phyloP scores from a whole-genome alignment of 345 rosid genomes.

The Salix caprea region DNA sequence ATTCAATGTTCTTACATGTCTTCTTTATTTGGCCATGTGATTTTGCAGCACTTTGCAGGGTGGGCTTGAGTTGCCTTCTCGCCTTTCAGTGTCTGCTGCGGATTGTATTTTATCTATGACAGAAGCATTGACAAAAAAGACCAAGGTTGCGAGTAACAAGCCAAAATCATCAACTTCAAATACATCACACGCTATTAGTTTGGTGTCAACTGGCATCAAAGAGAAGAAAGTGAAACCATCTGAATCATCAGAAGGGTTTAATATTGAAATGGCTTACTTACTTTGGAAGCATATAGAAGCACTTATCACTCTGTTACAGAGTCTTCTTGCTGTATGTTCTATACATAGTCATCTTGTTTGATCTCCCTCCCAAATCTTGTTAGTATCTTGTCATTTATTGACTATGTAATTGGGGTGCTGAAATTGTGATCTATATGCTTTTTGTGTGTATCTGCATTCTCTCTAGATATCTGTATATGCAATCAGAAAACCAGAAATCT shows the following conservation, averaged over 20 bases:
- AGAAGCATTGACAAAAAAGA: slow-evolving; percentile 61
- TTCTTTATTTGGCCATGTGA: slow-evolving; percentile 8
- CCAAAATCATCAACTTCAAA: slow-evolving; percentile 29
- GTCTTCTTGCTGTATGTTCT: slow-evolving; percentile 62
- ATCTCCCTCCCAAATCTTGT: background rate
- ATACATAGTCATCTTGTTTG: slow-evolving; percentile 9
- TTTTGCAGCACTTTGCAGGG: slow-evolving; percentile 58
- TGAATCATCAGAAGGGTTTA: slow-evolving; percentile 28
- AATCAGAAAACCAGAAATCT: background rate
- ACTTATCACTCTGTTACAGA: slow-evolving; percentile 48
- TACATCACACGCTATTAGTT: slow-evolving; percentile 32
- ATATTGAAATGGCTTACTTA: slow-evolving; percentile 34
- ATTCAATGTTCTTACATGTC: background rate
- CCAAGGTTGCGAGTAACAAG: slow-evolving; percentile 32
- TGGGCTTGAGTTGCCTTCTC: slow-evolving; percentile 81
- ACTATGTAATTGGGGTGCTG: background rate
- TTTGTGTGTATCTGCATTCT: background rate
- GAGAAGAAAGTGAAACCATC: slow-evolving; percentile 34
- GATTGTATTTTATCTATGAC: slow-evolving; percentile 75
- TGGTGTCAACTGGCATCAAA: slow-evolving; percentile 19
- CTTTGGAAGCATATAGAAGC: slow-evolving; percentile 62
- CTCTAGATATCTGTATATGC: background rate
- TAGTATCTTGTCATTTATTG: background rate
- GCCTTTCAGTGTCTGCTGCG: slow-evolving; percentile 82
- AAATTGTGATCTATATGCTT: background rate